A percentile compares a stretch with the other conserved stretches of the same genome.
Conservation (phyloP, 306 rosid species). For the Styphnolobium japonicum region DNA sequence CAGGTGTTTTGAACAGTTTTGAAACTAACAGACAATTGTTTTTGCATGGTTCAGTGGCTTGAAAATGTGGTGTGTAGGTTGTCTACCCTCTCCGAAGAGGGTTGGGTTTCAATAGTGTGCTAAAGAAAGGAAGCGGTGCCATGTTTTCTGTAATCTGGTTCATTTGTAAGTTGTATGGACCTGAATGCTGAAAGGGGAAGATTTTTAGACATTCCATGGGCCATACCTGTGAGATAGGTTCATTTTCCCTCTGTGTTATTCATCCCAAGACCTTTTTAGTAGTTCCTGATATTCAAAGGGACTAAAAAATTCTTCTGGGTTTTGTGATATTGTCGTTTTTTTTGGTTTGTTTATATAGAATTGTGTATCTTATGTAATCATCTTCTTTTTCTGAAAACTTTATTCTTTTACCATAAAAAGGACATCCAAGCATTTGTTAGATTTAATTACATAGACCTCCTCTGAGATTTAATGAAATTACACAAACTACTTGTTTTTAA, state of each 20-base stretch:
- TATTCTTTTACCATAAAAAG: neutral
- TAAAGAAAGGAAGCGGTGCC: neutral
- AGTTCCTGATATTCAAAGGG: neutral
- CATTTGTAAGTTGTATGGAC: neutral
- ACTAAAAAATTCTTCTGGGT: neutral
- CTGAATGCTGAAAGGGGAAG: neutral
- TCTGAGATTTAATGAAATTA: too few species aligned
- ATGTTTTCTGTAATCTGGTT: neutral
- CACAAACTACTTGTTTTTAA: too few species aligned
- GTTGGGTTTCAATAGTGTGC: neutral
- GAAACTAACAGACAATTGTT: neutral
- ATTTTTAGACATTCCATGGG: neutral
- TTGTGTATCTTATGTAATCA: neutral
- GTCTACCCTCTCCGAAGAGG: neutral
- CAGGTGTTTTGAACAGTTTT: neutral
- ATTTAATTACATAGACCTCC: too few species aligned
- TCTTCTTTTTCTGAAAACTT: neutral
- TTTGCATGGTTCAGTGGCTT: neutral
- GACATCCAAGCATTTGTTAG: neutral
- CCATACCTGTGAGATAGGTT: neutral
- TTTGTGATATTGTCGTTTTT: neutral
- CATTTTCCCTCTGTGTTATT: neutral
- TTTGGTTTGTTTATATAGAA: neutral
- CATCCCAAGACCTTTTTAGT: neutral
- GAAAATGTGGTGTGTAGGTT: neutral